Evolutionary conservation across 2,329 filamentous ascomycete genomes (phyloP).

Genomic region (Epichloe gansuensis): DNA sequence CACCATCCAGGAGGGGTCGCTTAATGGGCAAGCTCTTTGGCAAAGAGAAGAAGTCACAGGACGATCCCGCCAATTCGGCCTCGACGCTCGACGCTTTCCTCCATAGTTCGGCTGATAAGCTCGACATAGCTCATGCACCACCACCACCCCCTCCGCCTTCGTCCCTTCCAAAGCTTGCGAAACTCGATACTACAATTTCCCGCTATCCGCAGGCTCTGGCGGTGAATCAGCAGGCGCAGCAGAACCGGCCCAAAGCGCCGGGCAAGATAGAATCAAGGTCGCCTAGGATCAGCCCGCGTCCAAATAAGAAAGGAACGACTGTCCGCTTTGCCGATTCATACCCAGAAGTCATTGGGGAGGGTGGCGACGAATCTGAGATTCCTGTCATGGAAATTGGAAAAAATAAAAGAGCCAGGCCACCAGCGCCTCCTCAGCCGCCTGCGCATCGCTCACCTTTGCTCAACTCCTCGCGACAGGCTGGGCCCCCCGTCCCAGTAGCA

Average conservation of each 20-base stretch:
- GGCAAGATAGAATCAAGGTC: constrained; percentile 29
- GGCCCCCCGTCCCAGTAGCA: constrained; percentile 2
- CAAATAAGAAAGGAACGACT: constrained; percentile 50
- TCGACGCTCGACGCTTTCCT: constrained; percentile 47
- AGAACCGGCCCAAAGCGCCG: constrained; percentile 28
- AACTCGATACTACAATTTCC: constrained; percentile 43
- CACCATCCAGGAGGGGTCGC: constrained; percentile 35
- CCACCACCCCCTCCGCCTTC: constrained; percentile 30
- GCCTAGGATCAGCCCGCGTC: constrained; percentile 30
- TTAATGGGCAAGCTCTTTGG: constrained; percentile 52
- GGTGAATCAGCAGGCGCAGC: constrained; percentile 29
- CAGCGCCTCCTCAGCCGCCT: constrained; percentile 14
- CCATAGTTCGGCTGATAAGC: constrained; percentile 39
- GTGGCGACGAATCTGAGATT: constrained; percentile 71
- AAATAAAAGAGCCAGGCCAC: constrained; percentile 31
- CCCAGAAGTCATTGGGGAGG: constrained; percentile 79
- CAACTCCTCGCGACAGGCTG: neutral
- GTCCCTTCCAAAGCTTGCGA: constrained; percentile 35
- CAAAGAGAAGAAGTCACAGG: constrained; percentile 24
- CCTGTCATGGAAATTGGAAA: constrained; percentile 60
- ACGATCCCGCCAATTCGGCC: constrained; percentile 24
- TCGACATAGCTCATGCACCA: constrained; percentile 39
- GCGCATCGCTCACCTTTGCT: constrained; percentile 3
- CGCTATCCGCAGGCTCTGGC: constrained; percentile 42
- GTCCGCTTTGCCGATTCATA: constrained; percentile 62